Percentiles rank a stretch among this genome's conserved stretches.
phyloP scores from a whole-genome alignment of 2,329 filamentous ascomycete genomes.

The Nemania abortiva region DNA sequence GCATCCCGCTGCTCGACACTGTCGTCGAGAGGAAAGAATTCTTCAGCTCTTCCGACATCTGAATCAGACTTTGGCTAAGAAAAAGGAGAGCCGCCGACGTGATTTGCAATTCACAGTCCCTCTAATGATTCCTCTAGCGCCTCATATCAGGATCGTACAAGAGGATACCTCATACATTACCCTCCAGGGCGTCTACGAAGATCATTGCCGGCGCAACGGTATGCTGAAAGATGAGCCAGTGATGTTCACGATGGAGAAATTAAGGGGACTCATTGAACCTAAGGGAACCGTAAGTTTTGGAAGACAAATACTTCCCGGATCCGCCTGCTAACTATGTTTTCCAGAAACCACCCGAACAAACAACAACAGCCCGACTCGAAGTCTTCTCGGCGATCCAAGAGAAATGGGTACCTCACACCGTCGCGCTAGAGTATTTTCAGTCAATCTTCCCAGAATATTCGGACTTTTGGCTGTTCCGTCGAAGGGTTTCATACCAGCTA shows the following conservation, averaged over 20 bases:
- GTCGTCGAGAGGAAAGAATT: constrained; percentile 92
- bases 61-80: constrained; percentile 89
- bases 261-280: constrained; percentile 79
- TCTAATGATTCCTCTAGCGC: constrained; percentile 93
- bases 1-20: constrained; percentile 92
- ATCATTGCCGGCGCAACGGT: constrained; percentile 88
- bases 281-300: constrained; percentile 68
- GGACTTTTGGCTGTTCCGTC: constrained; percentile 98
- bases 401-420: constrained; percentile 86
- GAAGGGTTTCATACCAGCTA: constrained; percentile 95
- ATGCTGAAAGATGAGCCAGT: constrained; percentile 96
- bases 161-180: constrained; percentile 96
- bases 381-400: constrained; percentile 96
- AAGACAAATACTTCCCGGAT: neutral
- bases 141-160: constrained; percentile 93
- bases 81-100: constrained; percentile 93
- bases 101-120: constrained; percentile 97
- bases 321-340: constrained; percentile 39
- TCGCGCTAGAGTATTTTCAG: constrained; percentile 91
- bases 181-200: constrained; percentile 94
- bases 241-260: constrained; percentile 94
- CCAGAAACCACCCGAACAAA: constrained; percentile 77
- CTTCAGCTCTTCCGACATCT: constrained; percentile 97
- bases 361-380: constrained; percentile 81
- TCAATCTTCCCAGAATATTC: constrained; percentile 86